Base-by-base conservation (phyloP, 2,329 filamentous ascomycete species). In the Aspergillus hiratsukae region DNA sequence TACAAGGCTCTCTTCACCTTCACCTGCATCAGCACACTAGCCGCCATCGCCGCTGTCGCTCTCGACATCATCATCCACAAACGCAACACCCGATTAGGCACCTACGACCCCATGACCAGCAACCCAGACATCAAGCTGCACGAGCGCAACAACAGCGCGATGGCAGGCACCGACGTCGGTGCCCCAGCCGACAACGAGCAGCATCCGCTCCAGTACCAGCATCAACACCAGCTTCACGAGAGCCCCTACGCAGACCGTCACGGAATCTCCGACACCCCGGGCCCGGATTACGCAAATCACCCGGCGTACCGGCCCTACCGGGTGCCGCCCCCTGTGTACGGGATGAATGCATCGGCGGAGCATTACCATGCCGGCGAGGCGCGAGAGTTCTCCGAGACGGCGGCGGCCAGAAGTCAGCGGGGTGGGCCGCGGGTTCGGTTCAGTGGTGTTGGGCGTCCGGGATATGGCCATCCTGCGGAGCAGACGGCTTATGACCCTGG, bases 1-100 rank as follows among this genome's bases (percentile, higher is more conserved):
- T 86, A 85, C 76, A 86, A 86, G 69, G 78, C 80, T 10, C 71
- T 85, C n/a, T 85, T 83, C 69, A 72, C 78, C 31, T 86, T 86
- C 66, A 75, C 77, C 4, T 63, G 82, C 28, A 59, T 81, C 29
- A 81, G 80, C 6, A 56, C 64, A n/a, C 63, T 78, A 2, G 73
- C 78, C 2, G 79, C 80, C 35, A 66, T 81, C 53, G 69, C 76
- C 10, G 75, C 79, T 7, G 65, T 83, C 40, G 64, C 70, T 8
- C 72, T 86, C 46, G 83, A 86, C 65, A 63, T 82, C 35, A 70
- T 76, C 58, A 81, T 82, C 23, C 74, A 73, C 57, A 72, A 73
- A 11, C 72, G 74, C 35, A 71, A 78, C 55, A 78, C 69, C 17
- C 69, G 70, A 28, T 69, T 78, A 17, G 81, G 81, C 8, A 71